phyloP scores from a whole-genome alignment of 2,329 filamentous ascomycete genomes.

The Calonectria hawksworthii region DNA sequence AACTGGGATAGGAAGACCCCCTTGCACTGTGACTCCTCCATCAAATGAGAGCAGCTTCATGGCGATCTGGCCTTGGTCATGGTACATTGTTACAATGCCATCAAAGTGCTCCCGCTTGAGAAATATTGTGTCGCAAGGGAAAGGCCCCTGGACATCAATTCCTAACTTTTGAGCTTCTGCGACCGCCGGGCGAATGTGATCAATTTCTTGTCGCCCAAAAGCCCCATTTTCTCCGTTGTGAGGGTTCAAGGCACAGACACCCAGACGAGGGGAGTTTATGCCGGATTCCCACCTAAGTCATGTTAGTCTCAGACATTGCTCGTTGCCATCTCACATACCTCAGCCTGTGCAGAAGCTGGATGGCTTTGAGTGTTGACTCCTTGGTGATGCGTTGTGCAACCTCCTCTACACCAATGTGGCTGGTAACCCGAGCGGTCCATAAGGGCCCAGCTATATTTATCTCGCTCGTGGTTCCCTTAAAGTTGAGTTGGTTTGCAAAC shows the following conservation, averaged over 20 bases:
- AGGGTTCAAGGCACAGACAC: neutral
- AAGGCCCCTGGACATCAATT: neutral
- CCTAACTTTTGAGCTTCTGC: neutral
- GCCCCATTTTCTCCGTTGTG: neutral
- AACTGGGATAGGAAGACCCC: neutral
- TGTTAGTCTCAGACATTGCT: neutral
- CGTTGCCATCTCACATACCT: neutral
- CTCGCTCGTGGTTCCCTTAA: neutral
- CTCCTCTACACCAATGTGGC: neutral
- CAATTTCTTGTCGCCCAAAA: neutral
- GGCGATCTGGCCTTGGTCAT: neutral
- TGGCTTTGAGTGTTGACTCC: neutral
- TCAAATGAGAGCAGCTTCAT: slow-evolving; percentile 5
- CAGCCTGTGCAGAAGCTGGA: neutral
- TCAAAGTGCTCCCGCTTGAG: neutral
- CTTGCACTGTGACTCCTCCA: neutral
- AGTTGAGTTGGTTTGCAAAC: neutral
- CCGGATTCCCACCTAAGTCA: neutral
- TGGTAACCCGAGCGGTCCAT: neutral
- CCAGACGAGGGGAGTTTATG: neutral
- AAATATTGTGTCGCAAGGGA: neutral
- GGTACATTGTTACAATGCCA: slow-evolving; percentile 1
- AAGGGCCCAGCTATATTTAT: neutral
- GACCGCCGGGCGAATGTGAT: neutral
- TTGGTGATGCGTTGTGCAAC: slow-evolving; percentile 1